Conservation (phyloP, 176 grass and related monocot species). For the Raddia distichophylla region DNA sequence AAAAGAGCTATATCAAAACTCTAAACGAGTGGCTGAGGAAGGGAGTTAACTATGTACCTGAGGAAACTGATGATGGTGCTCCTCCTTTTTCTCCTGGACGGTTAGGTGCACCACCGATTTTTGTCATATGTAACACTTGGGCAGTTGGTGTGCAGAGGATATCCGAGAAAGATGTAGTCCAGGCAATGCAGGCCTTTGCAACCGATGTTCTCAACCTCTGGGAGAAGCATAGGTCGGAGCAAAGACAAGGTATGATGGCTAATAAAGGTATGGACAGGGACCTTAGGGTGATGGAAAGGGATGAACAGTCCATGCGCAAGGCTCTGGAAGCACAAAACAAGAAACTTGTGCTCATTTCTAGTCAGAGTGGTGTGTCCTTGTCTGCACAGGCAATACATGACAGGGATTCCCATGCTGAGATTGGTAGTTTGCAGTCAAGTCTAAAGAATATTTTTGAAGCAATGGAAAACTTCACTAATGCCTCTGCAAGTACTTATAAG, state of each 20-base stretch:
- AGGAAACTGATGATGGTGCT: constrained; percentile 83
- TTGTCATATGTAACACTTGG: constrained; percentile 90
- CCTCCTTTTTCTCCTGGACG: constrained; percentile 93
- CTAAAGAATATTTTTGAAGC: constrained; percentile 79
- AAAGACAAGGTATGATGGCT: constrained; percentile 79
- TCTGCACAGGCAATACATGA: constrained; percentile 51
- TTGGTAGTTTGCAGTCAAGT: constrained; percentile 60
- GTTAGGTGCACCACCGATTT: constrained; percentile 82
- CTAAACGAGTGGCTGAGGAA: constrained; percentile 78
- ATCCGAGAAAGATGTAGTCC: constrained; percentile 68
- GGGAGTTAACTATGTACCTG: constrained; percentile 71
- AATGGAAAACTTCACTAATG: constrained; percentile 69
- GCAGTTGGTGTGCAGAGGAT: constrained; percentile 56
- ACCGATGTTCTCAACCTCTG: constrained; percentile 61
- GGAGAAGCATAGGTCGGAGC: constrained; percentile 67
- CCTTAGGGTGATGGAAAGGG: constrained; percentile 77
- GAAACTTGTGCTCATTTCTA: constrained; percentile 68
- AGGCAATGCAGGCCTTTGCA: constrained; percentile 69
- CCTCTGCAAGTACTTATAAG: constrained; percentile 65
- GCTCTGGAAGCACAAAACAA: constrained; percentile 74
- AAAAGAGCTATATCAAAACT: constrained; percentile 67
- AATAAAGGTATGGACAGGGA: constrained; percentile 72
- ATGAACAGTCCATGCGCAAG: constrained; percentile 77
- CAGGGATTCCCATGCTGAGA: constrained; percentile 40
- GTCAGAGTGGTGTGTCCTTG: constrained; percentile 54